Base-by-base conservation (phyloP, 176 grass and related monocot genomes). In the Musa itinerans region DNA sequence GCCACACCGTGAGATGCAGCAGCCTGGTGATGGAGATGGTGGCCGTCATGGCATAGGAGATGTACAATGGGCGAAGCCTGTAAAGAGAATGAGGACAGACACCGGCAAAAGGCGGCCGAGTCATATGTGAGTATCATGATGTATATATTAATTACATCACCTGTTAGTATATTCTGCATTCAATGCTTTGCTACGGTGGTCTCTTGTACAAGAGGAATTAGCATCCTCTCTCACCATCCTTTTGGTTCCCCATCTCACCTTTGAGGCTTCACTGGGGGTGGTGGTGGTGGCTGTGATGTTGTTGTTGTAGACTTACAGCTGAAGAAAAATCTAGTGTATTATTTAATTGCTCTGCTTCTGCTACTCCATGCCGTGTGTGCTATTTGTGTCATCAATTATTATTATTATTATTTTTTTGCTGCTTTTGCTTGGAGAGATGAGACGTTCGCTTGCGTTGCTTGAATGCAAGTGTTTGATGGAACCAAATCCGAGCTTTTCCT, bases 21-120 rank as follows among this genome's bases (percentile, higher is more conserved):
- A 76, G 10, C 71, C 73, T 0, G 85, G 83, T 16, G 81, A 75
- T 2, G 84, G 78, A 0, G 84, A 77, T 0, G 82, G 67, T 27
- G 85, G 78, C 0, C 79, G 79, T 0, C 81, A 79, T 0, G 85
- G 91, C 55, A 94, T 94, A 22, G 91, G 89, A n/a, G 96, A 92
- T 68, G 86, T 99, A 74, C 96, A 95, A 49, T 99, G 96, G 96
- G 96, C 96, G 2, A 99, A 92, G 73, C 90, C 91, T 69, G 86
- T 81, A 74, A 95, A 94, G 85, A 87, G 83, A 81, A 78, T 50
- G 83, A 88, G 96, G 77, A 94, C 96, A 7, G 96, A 99, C 71
- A 88, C 58, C 1, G 86, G 96, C 52, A 99, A 92, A 72, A 92
- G 96, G 76, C 76, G 96, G 83, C 86, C 91, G 0, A 99, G 96